A percentile compares a stretch with the other conserved stretches of the same genome.
Conservation (phyloP, 139 green algal genomes). For the Trebouxia sp. region DNA sequence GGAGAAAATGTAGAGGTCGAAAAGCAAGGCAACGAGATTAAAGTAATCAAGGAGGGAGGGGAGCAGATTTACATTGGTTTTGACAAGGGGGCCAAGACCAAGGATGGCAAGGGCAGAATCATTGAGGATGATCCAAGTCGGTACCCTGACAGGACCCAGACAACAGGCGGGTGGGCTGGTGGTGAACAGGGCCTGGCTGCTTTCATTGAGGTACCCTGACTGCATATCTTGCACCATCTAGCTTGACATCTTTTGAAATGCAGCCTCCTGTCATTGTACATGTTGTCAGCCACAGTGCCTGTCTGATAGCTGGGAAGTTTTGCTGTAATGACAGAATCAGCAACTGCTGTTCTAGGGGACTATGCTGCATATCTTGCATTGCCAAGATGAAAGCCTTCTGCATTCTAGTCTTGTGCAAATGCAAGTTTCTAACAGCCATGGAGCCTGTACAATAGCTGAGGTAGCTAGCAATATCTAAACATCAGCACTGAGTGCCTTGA, state of each 20-base stretch:
- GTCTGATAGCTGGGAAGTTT: too few relatives aligned
- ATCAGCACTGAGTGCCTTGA: too few relatives aligned
- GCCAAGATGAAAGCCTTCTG: too few relatives aligned
- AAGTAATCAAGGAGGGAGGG: neutral
- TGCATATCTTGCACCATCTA: neutral
- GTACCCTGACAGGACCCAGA: slow-evolving; percentile 25
- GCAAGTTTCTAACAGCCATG: too few relatives aligned
- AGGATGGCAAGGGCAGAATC: neutral
- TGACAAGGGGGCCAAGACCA: neutral
- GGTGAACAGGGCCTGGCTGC: slow-evolving; percentile 38
- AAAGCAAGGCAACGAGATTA: neutral
- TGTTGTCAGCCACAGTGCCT: too few relatives aligned
- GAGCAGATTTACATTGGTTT: slow-evolving; percentile 28
- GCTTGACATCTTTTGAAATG: neutral
- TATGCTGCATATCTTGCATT: too few relatives aligned
- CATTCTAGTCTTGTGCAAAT: too few relatives aligned
- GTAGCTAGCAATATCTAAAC: too few relatives aligned
- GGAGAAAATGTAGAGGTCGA: slow-evolving; percentile 1
- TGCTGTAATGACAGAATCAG: too few relatives aligned
- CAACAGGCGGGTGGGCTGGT: slow-evolving; percentile 42
- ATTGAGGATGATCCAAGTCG: slow-evolving; percentile 7
- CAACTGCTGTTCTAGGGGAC: too few relatives aligned
- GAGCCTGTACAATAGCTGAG: too few relatives aligned
- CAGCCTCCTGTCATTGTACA: too few relatives aligned
- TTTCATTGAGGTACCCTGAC: slow-evolving; percentile 43